Evolutionary conservation across 495 filamentous ascomycete species (phyloP), one percentile per base, ranked within the genome.

Genomic region (Daldinia childiae): DNA sequence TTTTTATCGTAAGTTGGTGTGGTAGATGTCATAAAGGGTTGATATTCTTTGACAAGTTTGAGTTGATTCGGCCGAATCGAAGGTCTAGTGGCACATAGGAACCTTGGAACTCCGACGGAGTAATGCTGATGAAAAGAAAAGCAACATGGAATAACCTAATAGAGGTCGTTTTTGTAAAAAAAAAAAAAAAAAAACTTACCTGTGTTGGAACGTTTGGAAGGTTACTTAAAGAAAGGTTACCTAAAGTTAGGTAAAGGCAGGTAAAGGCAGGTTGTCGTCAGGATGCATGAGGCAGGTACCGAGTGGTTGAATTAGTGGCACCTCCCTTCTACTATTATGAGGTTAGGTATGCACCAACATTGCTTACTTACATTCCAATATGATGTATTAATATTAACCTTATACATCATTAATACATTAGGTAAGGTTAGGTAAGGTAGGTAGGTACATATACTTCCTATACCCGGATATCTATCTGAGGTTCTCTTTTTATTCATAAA

Each of bases 221-320:
- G 27, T 54, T 54, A 29, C 50, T 29, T 29, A 54, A 54, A 24
- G 14, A 4, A 29, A 57, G 30, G 54, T 57, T 57, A 54, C 50
- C 50, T 1, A 54, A 54, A 54, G 15, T 26, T 7, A 15, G 14
- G 24, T 11, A 19, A 34, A 36, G 14, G 34, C 34, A 36, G 14
- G 34, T 11, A 36, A n/a, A 64, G 41, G 64, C 50, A 72, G 9
- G 43, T 27, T 72, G 60, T 72, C 69, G 69, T 72, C 69, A 72
- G 36, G 30, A 30, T 64, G 69, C 69, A 72, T 72, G 32, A 63
- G 39, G 59, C 38, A 68, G 64, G 64, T 61, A 64, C 58, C 57
- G 9, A 43, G n/a, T 41, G 45, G 45, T 17, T 29, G 43, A 57
- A 62, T 63, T 14, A 45, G 41, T 26, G 24, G 38, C 59, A 39